Percentiles rank a stretch among this genome's conserved stretches.
Conservation (phyloP, 495 filamentous ascomycete genomes). For the Parachaetomium inaequale region DNA sequence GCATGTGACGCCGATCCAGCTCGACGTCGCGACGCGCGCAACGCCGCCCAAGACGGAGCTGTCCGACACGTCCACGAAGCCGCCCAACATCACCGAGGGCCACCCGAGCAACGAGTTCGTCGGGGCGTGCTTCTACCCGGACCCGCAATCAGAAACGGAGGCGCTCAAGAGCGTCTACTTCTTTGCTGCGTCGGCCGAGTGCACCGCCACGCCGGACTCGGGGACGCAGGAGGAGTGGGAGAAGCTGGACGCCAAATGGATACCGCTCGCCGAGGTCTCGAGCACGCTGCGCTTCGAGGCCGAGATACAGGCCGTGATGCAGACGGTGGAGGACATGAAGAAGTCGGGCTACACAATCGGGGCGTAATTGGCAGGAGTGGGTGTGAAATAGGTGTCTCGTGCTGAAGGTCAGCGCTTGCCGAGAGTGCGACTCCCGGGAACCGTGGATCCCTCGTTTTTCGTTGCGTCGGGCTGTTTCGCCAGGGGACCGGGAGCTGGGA, state of each 20-base stretch:
- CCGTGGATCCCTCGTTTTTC: neutral
- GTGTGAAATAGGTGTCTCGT: neutral
- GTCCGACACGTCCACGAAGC: slow-evolving; percentile 11
- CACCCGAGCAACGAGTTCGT: slow-evolving; percentile 29
- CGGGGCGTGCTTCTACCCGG: slow-evolving; percentile 28
- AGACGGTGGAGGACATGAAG: slow-evolving; percentile 24
- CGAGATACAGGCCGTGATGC: slow-evolving; percentile 26
- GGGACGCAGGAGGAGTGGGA: slow-evolving; percentile 33
- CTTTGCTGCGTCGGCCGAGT: slow-evolving; percentile 32
- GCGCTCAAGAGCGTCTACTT: slow-evolving; percentile 33
- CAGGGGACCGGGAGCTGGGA: too few species aligned
- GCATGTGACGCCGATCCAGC: slow-evolving; percentile 33
- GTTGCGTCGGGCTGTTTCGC: neutral
- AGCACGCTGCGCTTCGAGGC: slow-evolving; percentile 28
- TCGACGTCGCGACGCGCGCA: slow-evolving; percentile 38
- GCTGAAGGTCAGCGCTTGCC: neutral
- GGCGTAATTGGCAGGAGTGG: neutral
- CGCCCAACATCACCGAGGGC: slow-evolving; percentile 28
- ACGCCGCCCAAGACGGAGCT: slow-evolving; percentile 20
- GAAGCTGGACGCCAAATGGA: slow-evolving; percentile 28
- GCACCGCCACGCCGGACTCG: slow-evolving; percentile 17
- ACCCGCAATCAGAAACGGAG: slow-evolving; percentile 29
- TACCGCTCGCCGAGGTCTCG: slow-evolving; percentile 21
- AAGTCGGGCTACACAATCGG: slow-evolving; percentile 27
- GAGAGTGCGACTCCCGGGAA: neutral